Evolutionary conservation across 148 eudicot species (phyloP).

Genomic region (Beta vulgaris): DNA sequence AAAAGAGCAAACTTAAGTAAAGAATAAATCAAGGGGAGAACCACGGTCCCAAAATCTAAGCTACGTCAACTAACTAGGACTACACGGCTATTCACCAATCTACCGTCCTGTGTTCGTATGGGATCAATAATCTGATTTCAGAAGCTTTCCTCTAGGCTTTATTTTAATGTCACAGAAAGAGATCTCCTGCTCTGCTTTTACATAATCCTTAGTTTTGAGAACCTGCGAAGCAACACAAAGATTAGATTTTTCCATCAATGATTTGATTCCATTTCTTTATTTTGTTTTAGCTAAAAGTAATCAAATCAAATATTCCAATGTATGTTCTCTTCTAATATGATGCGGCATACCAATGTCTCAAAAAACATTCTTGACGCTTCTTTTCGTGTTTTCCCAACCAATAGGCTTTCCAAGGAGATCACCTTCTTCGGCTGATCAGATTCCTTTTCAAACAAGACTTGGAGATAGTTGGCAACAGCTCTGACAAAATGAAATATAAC

Average conservation of each 20-base stretch:
- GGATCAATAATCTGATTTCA: conserved; percentile 66
- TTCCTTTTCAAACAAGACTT: conserved; percentile 73
- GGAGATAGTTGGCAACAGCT: conserved; percentile 96
- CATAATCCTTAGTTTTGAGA: conserved; percentile 88
- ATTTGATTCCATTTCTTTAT: not conserved
- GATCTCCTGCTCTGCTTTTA: conserved; percentile 59
- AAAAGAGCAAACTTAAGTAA: conserved; percentile 26
- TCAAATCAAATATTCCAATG: too few species aligned
- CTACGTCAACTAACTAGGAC: conserved; percentile 36
- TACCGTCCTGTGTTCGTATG: conserved; percentile 9
- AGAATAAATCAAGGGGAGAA: conserved; percentile 33
- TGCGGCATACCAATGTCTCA: conserved; percentile 83
- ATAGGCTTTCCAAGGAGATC: conserved; percentile 64
- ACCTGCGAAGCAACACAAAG: conserved; percentile 46
- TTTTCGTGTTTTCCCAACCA: conserved; percentile 83
- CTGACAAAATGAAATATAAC: conserved; percentile 34
- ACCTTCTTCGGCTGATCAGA: conserved; percentile 50
- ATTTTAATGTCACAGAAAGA: conserved; percentile 59
- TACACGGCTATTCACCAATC: conserved; percentile 29
- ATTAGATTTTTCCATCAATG: not conserved
- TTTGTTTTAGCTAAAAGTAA: too few species aligned
- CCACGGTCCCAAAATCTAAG: conserved; percentile 25
- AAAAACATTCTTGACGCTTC: conserved; percentile 99
- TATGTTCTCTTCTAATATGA: not conserved
- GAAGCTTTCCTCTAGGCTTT: conserved; percentile 68